These are phyloP conservation scores for Plasmodium vivax DNA, from an alignment of 169 alveolate species.

Conservation along the genomic window DNA sequence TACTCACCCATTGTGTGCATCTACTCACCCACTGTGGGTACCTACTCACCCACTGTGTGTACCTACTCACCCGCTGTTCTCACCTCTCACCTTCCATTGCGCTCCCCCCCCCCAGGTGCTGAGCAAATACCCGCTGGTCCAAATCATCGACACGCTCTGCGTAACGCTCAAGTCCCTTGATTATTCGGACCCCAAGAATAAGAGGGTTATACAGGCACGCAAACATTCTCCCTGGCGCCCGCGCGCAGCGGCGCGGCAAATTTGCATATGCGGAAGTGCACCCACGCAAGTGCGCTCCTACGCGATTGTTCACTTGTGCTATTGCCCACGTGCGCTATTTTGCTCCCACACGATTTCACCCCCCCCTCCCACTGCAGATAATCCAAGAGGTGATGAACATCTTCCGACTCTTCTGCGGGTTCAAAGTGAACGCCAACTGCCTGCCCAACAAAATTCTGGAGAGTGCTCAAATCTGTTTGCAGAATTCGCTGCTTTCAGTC, in stretches of 20 bases:
- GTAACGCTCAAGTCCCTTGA: constrained; percentile 50
- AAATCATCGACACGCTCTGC: constrained; percentile 51
- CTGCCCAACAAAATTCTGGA: constrained; percentile 41
- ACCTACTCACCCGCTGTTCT: background rate
- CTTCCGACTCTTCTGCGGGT: constrained; percentile 66
- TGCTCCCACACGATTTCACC: background rate
- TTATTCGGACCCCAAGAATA: constrained; percentile 69
- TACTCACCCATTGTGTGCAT: background rate
- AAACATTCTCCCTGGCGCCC: background rate
- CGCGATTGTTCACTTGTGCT: background rate
- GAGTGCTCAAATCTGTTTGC: constrained; percentile 60
- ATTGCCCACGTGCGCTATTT: too few relatives aligned
- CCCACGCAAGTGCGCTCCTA: background rate
- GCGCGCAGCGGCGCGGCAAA: background rate
- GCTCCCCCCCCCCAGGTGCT: constrained; percentile 1
- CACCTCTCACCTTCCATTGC: background rate
- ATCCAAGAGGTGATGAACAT: constrained; percentile 52
- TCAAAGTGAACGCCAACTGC: constrained; percentile 61
- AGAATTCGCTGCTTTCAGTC: constrained; percentile 51
- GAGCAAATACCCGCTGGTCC: constrained; percentile 66
- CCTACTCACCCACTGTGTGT: too few relatives aligned
- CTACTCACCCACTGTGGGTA: too few relatives aligned
- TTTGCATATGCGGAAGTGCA: background rate
- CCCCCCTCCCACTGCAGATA: constrained; percentile 2
- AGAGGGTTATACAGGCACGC: constrained; percentile 21